Conservation (phyloP, 1,139 yeast genomes). For the Hansenula lynferdii region DNA sequence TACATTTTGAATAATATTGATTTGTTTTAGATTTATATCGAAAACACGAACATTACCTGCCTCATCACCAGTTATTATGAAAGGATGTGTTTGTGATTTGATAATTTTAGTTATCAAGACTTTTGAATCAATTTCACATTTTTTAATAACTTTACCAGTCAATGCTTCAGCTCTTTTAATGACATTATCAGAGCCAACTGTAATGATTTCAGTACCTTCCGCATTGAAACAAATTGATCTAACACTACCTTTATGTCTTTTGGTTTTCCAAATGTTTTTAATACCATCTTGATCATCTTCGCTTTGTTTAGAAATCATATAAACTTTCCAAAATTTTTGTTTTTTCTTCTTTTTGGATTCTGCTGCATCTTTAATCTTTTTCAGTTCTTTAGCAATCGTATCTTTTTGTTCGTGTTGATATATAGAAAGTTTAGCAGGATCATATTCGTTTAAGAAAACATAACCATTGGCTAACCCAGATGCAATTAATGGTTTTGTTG, state of each 20-base stretch:
- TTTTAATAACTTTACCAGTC: conserved; percentile 73
- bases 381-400: conserved; percentile 13
- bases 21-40: conserved; percentile 46
- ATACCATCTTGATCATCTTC: conserved; percentile 29
- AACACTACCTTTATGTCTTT: conserved; percentile 87
- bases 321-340: conserved; percentile 46
- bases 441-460: conserved; percentile 52
- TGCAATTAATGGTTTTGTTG: conserved; percentile 57
- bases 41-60: conserved; percentile 22
- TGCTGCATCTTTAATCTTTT: conserved; percentile 10
- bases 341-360: conserved; percentile 27
- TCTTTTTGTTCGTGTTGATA: conserved; percentile 19
- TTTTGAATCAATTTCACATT: conserved; percentile 35
- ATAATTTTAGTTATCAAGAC: conserved; percentile 54
- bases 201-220: conserved; percentile 42
- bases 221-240: conserved; percentile 62
- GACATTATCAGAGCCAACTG: conserved; percentile 78
- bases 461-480: conserved; percentile 82
- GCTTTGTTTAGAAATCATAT: conserved; percentile 27
- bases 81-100: conserved; percentile 56
- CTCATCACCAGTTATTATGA: conserved; percentile 3
- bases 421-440: conserved; percentile 40
- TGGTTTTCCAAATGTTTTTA: conserved; percentile 70
- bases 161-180: conserved; percentile 69
- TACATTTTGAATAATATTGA: conserved; percentile 40